Evolutionary conservation across 2,329 filamentous ascomycete genomes (phyloP), one percentile per base, ranked within the genome.

Genomic region (Fusarium sp.): DNA sequence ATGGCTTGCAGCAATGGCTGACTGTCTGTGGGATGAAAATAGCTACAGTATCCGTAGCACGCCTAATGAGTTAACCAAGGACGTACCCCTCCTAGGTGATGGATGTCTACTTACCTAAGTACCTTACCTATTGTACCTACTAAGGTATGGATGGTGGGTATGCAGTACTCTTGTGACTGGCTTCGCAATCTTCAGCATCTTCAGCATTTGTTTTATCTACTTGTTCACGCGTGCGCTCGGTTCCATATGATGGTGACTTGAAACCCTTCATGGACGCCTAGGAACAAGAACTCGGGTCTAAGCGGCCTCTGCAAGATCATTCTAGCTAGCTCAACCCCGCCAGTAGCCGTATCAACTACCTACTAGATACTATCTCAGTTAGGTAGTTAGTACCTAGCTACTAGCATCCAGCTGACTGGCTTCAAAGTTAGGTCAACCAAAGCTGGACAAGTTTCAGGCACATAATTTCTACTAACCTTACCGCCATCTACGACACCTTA

Each of bases 1-100:
- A 70, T 63, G 67, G 62, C 67, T 70, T 67, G 67, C 67, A 70
- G 61, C 42, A 45, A 29, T 53, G 34, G 49, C 24, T 53, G 49
- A 34, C 24, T 66, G 47, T 34, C 42, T 66, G 25, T 55, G 54
- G 61, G 55, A 62, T 66, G 63, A 66, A 66, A 66, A 66, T 65
- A 53, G 47, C 62, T 53, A 44, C 41, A 49, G 44, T 37, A 37
- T 37, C 34, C 16, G 32, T 49, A 57, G 18, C 29, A 49, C 57
- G 45, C 57, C 46, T 56, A 10, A 27, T 41, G 56, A 61, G 55
- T 63, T 34, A 61, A 55, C 60, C 64, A 40, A 32, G 42, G n/a
- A 27, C 18, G 24, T 25, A 18, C 14, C 22, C 22, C 40, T 42
- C 34, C 20, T 59, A 53, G 29, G 29, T 14, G 7, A 30, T 30